Base-by-base conservation (phyloP, 306 rosid genomes). In the Dryas drummondii region DNA sequence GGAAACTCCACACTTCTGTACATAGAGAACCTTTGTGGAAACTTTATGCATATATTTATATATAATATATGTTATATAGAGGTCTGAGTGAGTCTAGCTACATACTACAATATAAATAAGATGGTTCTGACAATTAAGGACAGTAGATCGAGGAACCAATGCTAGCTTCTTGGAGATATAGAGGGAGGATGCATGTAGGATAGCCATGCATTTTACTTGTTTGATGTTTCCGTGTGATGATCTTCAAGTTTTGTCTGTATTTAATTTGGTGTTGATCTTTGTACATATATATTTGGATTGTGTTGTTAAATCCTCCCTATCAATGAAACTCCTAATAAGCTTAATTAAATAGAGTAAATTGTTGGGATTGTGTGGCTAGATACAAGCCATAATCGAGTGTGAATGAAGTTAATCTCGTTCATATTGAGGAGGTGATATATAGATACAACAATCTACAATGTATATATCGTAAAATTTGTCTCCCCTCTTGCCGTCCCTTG, bases 1-100 rank as follows among this genome's bases (percentile, higher is more conserved):
- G 53, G 61, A 85, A 76, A 78, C 70, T 80, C 76, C 79, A 71
- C 73, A 49, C 12, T 68, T 77, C 77, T 83, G 70, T 85, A 81
- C 78, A 79, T 10, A 50, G 69, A 77, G 68, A 70, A 66, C 17
- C 78, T 76, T 63, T 70, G 32, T 52, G 71, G 68, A 58, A 47
- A 72, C n/a, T 63, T 58, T 68, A 72, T 72, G 76, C 41, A 77
- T 79, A 48, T 70, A 53, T 5, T 50, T 13, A 12, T 66, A 32
- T 71, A 60, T 26, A 61, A 22, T 45, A 37, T 41, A 41, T 40
- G 22, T 45, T 74, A 48, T 40, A 51, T 19, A 15, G 58, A 54
- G 64, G 40, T 49, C n/a, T 26, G 51, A 45, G 41, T 41, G 37
- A 51, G 32, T 3, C 40, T n/a, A n/a, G n/a, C n/a, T 52, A 59